Percentiles rank a stretch among this genome's conserved stretches.
Evolutionary conservation across 371 early-diverging fungal species (phyloP).

Genomic region (Circinella umbellata): DNA sequence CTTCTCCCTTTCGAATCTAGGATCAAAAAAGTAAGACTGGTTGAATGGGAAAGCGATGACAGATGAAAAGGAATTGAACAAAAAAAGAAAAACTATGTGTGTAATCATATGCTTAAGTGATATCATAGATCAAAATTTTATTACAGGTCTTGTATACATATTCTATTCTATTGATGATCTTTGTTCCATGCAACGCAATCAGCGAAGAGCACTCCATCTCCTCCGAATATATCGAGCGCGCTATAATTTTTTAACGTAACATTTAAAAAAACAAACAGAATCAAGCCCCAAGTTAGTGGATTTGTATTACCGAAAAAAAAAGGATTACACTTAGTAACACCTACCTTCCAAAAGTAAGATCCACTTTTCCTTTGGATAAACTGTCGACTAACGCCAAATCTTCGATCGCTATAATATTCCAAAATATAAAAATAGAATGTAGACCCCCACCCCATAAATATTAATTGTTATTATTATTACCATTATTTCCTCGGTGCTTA

Average conservation of each 20-base stretch:
- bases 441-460: too few species aligned
- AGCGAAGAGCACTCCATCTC: constrained; percentile 77
- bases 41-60: not conserved
- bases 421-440: not conserved
- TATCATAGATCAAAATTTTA: not conserved
- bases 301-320: not conserved
- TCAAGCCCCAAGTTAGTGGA: constrained; percentile 3
- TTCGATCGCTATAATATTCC: constrained; percentile 49
- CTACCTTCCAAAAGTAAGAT: constrained; percentile 92
- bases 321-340: not conserved
- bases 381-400: constrained; percentile 83
- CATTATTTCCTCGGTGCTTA: too few species aligned
- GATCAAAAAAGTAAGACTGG: not conserved
- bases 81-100: too few species aligned
- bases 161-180: constrained; percentile 12
- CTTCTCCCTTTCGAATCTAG: not conserved
- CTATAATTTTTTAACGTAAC: constrained; percentile 38
- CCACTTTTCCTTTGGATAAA: constrained; percentile 86
- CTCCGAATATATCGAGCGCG: constrained; percentile 98
- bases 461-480: too few species aligned
- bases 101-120: not conserved
- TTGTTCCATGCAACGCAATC: constrained; percentile 85
- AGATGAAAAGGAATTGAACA: not conserved
- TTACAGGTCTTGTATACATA: not conserved
- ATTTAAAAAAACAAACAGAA: not conserved